These are phyloP conservation scores for Lasiosphaeria ovina DNA, from an alignment of 495 filamentous ascomycete species.

Conservation along the genomic window DNA sequence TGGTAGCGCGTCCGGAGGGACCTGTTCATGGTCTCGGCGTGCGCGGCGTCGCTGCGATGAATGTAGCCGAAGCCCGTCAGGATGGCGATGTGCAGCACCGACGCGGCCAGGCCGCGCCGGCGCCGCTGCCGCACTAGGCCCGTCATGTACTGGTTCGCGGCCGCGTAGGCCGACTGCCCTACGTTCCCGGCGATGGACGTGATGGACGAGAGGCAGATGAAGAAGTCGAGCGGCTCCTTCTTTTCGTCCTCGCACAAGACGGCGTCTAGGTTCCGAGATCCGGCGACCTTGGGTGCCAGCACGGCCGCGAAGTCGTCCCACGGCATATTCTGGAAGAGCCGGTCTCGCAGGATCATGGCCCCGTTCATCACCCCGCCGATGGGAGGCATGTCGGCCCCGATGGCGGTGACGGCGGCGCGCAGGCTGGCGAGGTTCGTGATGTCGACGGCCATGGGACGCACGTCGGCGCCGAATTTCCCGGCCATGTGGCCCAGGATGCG, in stretches of 20 bases:
- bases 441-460: constrained; percentile 5
- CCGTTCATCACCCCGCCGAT: constrained; percentile 18
- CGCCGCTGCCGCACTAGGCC: constrained; percentile 31
- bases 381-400: constrained; percentile 13
- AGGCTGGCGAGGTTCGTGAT: not conserved
- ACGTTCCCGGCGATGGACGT: constrained; percentile 44
- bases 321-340: constrained; percentile 10
- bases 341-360: constrained; percentile 21
- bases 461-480: constrained; percentile 1
- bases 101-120: constrained; percentile 34
- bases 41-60: constrained; percentile 12
- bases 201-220: constrained; percentile 49
- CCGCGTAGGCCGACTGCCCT: constrained; percentile 58
- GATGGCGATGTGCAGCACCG: constrained; percentile 46
- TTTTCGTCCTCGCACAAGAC: constrained; percentile 33
- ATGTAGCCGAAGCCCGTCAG: constrained; percentile 44
- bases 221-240: constrained; percentile 53
- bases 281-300: constrained; percentile 36
- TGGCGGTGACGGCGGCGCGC: not conserved
- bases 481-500: not conserved
- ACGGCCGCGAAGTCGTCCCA: constrained; percentile 2
- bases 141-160: constrained; percentile 57
- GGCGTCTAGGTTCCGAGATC: constrained; percentile 32
- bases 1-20: not conserved
- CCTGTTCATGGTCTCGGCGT: not conserved